Evolutionary conservation across 345 rosid genomes (phyloP).

Genomic region (Rhodamnia rubescens): DNA sequence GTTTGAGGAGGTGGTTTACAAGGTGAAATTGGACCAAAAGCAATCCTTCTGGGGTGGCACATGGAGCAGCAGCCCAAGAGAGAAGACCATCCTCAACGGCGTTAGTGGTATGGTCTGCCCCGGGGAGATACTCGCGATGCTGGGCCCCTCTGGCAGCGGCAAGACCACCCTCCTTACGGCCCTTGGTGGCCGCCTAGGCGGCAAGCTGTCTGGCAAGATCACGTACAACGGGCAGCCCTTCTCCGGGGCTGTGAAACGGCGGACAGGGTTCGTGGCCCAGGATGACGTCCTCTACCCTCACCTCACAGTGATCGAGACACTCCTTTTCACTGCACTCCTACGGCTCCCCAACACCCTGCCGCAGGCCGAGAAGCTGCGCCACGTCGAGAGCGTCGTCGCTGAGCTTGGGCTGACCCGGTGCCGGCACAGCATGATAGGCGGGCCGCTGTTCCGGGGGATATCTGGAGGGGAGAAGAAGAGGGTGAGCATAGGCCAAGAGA

Average conservation of each 20-base stretch:
- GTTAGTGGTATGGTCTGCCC: conserved; percentile 80
- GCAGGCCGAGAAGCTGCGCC: conserved; percentile 57
- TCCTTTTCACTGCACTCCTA: conserved; percentile 80
- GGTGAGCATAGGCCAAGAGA: conserved; percentile 95
- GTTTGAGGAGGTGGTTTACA: conserved; percentile 94
- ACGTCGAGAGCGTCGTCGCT: conserved; percentile 57
- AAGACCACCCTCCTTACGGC: conserved; percentile 98
- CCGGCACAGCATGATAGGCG: conserved; percentile 92
- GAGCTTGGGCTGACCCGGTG: conserved; percentile 70
- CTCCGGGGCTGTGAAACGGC: conserved; percentile 58
- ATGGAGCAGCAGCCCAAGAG: conserved; percentile 33
- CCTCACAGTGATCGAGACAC: conserved; percentile 85
- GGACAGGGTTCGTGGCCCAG: conserved; percentile 90
- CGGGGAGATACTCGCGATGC: conserved; percentile 91
- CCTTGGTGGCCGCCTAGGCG: conserved; percentile 83
- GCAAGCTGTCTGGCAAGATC: conserved; percentile 68
- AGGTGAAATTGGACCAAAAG: conserved; percentile 51
- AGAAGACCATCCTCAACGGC: conserved; percentile 73
- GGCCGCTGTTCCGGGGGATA: conserved; percentile 83
- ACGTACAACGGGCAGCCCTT: conserved; percentile 85
- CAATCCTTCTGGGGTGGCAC: conserved; percentile 36
- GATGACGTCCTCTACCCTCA: conserved; percentile 88
- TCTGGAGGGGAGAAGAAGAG: conserved; percentile 98
- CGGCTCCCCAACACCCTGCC: conserved; percentile 62
- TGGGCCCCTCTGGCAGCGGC: conserved; percentile 98